Evolutionary conservation across 2,329 filamentous ascomycete species (phyloP), one percentile per base, ranked within the genome.

Genomic region (Penicillium sp.): DNA sequence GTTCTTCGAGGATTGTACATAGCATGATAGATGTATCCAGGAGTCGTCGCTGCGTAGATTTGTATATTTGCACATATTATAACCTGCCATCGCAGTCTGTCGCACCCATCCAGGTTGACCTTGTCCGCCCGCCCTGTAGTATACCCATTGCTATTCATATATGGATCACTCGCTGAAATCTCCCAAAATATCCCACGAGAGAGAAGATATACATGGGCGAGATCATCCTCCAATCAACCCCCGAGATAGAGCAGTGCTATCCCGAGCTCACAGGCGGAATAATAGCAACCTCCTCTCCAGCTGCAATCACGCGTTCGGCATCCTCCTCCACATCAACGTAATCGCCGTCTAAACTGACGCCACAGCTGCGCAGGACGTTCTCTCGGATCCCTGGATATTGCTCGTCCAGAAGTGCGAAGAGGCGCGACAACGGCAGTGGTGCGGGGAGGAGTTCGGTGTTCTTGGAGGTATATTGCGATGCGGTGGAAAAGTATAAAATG

Each of bases 221-320:
- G n/a, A n/a, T n/a, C n/a, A n/a, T n/a, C n/a, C n/a, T n/a, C n/a
- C n/a, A n/a, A n/a, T n/a, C n/a, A n/a, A n/a, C n/a, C n/a, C n/a
- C 18, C 11, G 26, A 35, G 13, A 25, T 25, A 13, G 9, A 16
- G n/a, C 6, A 14, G 7, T 6, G 9, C 54, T 45, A 73, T 16
- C 70, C 70, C 39, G 69, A 72, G 54, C 70, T 73, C 39, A 73
- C 70, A 36, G 70, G 70, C 33, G 70, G 70, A 47, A 73, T 71
- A 44, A 73, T 59, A 11, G 65, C 70, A 38, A 73, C 67, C 47
- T 73, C 70, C 35, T 69, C 62, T 10, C 67, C 68, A 4, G 47
- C 37, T 28, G 50, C 34, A 41, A 73, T 69, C 20, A 66, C 34
- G 7, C 48, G 42, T 9, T 51, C 44, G 2, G 42, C 47, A 18